Base-by-base conservation (phyloP, 2,329 filamentous ascomycete species). In the Sporothrix brunneoviolacea region DNA sequence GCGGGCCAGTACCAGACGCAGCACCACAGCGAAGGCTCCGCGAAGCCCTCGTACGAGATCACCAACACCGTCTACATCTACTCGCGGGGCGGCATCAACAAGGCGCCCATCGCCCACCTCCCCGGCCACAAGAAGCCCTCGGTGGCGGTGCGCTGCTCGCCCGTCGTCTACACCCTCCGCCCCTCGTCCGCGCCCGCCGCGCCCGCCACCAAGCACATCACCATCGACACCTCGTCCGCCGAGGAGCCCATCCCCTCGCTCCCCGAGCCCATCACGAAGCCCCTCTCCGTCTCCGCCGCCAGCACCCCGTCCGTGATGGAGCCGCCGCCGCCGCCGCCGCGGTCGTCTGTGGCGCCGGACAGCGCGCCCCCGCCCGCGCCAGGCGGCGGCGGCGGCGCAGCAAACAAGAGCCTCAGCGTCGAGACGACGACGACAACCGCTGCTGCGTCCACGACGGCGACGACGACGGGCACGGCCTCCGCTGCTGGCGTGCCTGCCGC, bases 11-110 rank as follows among this genome's bases (percentile, higher is more conserved):
- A 93, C 68, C 94, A 95, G 64, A 86, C 85, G 2, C 80, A 89
- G 45, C 81, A 88, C 57, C 80, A 82, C 42, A 57, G 64, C 2
- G 72, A 83, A 19, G 79, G 79, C 43, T 70, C 75, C 2, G 69
- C 75, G 2, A 95, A 91, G 65, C 77, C 82, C 0, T 78, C 78
- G 1, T 91, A 93, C 59, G 91, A 98, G 58, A 79, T 96, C 46
- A 90, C 87, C 60, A 98, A 98, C 64, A 98, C 93, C 0, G 94
- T 98, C 19, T 98, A 98, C 68, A 93, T 98, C 48, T 98, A 98
- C 67, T 96, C 91, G 0, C 79, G 93, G 60, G 93, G 91, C 27
- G 93, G 93, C 21, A 89, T 98, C 62, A 97, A 96, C 70, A 96
- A 94, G 65, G 90, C 93, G 1, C 93, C 93, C 3, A 86, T 97